Conservation (phyloP, 1,284 basidiomycete genomes). For the Taiwanofungus camphoratus region DNA sequence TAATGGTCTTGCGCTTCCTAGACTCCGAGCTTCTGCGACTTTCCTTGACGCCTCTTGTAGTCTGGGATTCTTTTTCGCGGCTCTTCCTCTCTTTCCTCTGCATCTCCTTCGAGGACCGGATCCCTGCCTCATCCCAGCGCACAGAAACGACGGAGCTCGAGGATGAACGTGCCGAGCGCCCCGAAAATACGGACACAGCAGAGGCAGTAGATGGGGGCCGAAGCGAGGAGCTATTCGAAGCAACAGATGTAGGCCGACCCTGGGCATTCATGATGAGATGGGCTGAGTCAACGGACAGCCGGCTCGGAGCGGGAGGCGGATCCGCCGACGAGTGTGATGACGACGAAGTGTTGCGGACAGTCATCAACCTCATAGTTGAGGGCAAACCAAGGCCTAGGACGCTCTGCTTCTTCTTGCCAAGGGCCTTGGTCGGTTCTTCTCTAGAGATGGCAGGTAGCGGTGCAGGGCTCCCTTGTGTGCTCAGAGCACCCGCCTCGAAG, state of each 20-base stretch:
- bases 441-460: constrained; percentile 17
- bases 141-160: constrained; percentile 44
- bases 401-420: constrained; percentile 51
- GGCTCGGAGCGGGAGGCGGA: constrained; percentile 23
- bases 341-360: constrained; percentile 35
- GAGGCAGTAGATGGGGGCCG: constrained; percentile 53
- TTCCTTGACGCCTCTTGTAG: constrained; percentile 20
- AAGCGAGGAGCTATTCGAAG: constrained; percentile 48
- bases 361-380: constrained; percentile 41
- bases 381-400: constrained; percentile 46
- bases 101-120: constrained; percentile 48
- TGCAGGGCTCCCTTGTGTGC: constrained; percentile 32
- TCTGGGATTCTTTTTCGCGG: constrained; percentile 17
- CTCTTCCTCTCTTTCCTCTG: constrained; percentile 39
- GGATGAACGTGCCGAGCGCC: constrained; percentile 33
- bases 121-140: constrained; percentile 58
- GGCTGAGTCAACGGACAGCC: constrained; percentile 44
- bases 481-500: constrained; percentile 56
- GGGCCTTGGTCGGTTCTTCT: constrained; percentile 20
- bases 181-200: constrained; percentile 26
- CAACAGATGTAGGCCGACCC: constrained; percentile 38
- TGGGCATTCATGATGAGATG: constrained; percentile 20
- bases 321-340: constrained; percentile 14
- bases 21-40: constrained; percentile 24
- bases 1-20: constrained; percentile 23